Evolutionary conservation across 148 eudicot genomes (phyloP), one percentile per base, ranked within the genome.

Genomic region (Rhododendron molle): DNA sequence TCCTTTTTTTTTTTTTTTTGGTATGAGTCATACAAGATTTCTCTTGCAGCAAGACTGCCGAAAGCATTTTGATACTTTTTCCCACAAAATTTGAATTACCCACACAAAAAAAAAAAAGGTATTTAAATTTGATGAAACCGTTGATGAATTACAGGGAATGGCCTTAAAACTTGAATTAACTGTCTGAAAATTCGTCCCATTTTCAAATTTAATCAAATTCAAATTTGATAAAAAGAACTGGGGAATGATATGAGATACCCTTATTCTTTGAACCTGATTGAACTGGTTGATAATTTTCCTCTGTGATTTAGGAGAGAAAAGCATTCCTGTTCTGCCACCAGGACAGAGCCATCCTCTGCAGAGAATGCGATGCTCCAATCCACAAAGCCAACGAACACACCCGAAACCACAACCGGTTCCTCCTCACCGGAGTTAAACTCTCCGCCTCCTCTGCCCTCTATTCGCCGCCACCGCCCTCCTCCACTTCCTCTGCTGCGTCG

Each of bases 301-400:
- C 1, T 11, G 14, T 26, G 34, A 67, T 67, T 16, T 14, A 71
- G 78, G 78, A 74, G 78, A 74, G 78, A 15, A 36, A 38, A 34
- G 78, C 46, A 15, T 74, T 74, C 78, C 47, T 74, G 13, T 74
- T 74, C 78, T 74, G 78, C 47, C 78, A 74, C 2, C 78, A 74
- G 78, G 78, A 74, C 78, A 74, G 78, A 18, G 44, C 78, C 1
- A 38, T 74, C 26, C 47, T 74, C 0, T 74, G 78, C 47, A 18
- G 46, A 38, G 78, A 74, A 34, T 38, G 78, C 40, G 78, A 74
- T 74, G 46, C 7, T 20, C 78, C 46, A 38, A 74, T 74, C 46
- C 78, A 74, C 78, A 38, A 74, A 38, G 47, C 78, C 78, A 74
- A 74, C 78, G 78, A 74, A 23, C 78, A 30, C 20, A 71, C 76